A percentile compares a stretch with the other conserved stretches of the same genome.
Conservation (phyloP, 1,139 yeast genomes). For the Sugiyamaella sp. region DNA sequence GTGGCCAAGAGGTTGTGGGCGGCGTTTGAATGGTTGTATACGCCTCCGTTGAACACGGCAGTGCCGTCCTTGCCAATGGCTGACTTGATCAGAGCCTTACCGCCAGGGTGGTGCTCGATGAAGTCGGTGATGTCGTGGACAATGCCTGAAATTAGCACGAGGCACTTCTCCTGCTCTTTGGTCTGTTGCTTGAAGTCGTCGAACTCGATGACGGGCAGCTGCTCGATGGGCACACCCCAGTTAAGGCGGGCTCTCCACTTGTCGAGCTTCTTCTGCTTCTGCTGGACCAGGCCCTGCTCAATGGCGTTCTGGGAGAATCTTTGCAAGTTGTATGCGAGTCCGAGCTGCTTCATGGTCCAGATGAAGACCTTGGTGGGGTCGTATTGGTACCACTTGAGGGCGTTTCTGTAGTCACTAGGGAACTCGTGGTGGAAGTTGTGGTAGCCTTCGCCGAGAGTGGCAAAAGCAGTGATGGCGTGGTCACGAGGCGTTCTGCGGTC, state of each 20-base stretch:
- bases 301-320: conserved; percentile 94
- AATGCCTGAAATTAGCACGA: conserved; percentile 88
- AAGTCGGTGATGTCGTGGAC: conserved; percentile 89
- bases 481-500: conserved; percentile 98
- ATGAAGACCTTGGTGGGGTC: conserved; percentile 92
- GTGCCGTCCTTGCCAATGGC: conserved; percentile 97
- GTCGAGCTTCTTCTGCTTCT: conserved; percentile 93
- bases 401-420: conserved; percentile 98
- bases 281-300: conserved; percentile 94
- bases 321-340: conserved; percentile 88
- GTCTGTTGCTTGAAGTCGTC: conserved; percentile 75
- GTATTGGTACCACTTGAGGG: conserved; percentile 97
- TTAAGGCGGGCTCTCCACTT: conserved; percentile 72
- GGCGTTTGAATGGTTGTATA: conserved; percentile 94
- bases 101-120: conserved; percentile 97
- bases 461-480: conserved; percentile 90
- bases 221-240: conserved; percentile 90
- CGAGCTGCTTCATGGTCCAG: conserved; percentile 70
- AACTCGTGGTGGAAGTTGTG: conserved; percentile 99
- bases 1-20: conserved; percentile 95
- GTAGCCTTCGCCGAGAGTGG: conserved; percentile 98
- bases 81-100: conserved; percentile 81
- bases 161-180: conserved; percentile 51
- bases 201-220: conserved; percentile 90
- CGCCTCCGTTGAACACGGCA: conserved; percentile 97